Percentiles rank a stretch among this genome's conserved stretches.
phyloP scores from a whole-genome alignment of 2,329 filamentous ascomycete species.

The Fusarium solani-melongenae region DNA sequence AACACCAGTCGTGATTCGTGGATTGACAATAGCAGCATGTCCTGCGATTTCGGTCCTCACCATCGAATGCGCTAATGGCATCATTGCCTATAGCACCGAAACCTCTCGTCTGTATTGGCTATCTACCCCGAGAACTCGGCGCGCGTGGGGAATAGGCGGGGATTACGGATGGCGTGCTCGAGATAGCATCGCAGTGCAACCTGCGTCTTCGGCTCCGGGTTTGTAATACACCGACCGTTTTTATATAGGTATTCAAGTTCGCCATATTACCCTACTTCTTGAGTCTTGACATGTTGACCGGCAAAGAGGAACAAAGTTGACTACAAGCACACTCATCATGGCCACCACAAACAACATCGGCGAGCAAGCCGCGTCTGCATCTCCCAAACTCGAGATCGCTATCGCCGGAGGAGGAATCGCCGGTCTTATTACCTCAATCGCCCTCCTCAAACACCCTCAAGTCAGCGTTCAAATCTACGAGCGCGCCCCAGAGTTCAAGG shows the following conservation, averaged over 20 bases:
- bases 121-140: background rate
- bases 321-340: background rate
- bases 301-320: background rate
- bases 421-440: conserved; percentile 60
- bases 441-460: conserved; percentile 53
- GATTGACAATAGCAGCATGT: background rate
- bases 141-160: conserved; percentile 12
- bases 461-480: conserved; percentile 63
- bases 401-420: conserved; percentile 63
- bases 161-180: conserved; percentile 16
- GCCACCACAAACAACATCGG: background rate
- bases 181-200: background rate
- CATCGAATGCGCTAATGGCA: background rate
- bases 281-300: background rate
- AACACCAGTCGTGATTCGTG: background rate
- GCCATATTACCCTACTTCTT: background rate
- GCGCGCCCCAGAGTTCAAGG: conserved; percentile 54
- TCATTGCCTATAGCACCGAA: background rate
- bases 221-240: background rate
- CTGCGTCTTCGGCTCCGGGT: conserved; percentile 3
- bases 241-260: background rate
- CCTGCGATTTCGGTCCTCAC: background rate
- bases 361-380: background rate
- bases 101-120: background rate
- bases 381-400: conserved; percentile 51